These are phyloP conservation scores for Didymella sp. DNA, from an alignment of 2,329 filamentous ascomycete species.

Conservation along the genomic window DNA sequence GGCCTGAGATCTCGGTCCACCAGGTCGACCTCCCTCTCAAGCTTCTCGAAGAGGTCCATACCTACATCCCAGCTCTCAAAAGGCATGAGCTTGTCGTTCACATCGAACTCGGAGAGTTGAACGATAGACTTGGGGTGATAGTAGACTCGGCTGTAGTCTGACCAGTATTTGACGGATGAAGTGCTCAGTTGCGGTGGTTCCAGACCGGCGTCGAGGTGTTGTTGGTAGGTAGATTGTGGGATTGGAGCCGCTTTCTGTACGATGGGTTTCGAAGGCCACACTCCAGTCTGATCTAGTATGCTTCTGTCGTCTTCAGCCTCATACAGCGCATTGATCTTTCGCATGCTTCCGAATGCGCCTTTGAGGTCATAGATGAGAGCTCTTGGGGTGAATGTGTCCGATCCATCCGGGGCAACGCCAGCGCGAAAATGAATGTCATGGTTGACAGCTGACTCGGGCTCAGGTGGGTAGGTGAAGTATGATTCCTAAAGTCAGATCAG, in stretches of 20 bases:
- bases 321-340: slow-evolving; percentile 88
- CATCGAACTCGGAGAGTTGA: slow-evolving; percentile 81
- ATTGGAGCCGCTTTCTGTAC: slow-evolving; percentile 72
- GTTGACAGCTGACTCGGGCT: slow-evolving; percentile 69
- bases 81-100: slow-evolving; percentile 79
- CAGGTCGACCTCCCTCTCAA: slow-evolving; percentile 71
- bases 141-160: slow-evolving; percentile 91
- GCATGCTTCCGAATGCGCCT: slow-evolving; percentile 86
- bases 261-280: slow-evolving; percentile 54
- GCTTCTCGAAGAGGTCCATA: slow-evolving; percentile 50
- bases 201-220: slow-evolving; percentile 75
- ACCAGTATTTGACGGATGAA: slow-evolving; percentile 89
- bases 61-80: slow-evolving; percentile 71
- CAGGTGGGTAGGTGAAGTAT: slow-evolving; percentile 88
- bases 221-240: slow-evolving; percentile 75
- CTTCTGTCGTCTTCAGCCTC: slow-evolving; percentile 60
- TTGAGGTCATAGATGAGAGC: slow-evolving; percentile 96
- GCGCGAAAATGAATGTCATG: slow-evolving; percentile 89
- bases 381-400: slow-evolving; percentile 90
- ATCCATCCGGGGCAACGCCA: slow-evolving; percentile 80
- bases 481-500: slow-evolving; percentile 71
- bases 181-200: slow-evolving; percentile 69
- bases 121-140: slow-evolving; percentile 89
- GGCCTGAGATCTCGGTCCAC: slow-evolving; percentile 86
- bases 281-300: slow-evolving; percentile 31